These are phyloP conservation scores for Cucurbitaria berberidis DNA, from an alignment of 2,329 filamentous ascomycete genomes.

Conservation along the genomic window DNA sequence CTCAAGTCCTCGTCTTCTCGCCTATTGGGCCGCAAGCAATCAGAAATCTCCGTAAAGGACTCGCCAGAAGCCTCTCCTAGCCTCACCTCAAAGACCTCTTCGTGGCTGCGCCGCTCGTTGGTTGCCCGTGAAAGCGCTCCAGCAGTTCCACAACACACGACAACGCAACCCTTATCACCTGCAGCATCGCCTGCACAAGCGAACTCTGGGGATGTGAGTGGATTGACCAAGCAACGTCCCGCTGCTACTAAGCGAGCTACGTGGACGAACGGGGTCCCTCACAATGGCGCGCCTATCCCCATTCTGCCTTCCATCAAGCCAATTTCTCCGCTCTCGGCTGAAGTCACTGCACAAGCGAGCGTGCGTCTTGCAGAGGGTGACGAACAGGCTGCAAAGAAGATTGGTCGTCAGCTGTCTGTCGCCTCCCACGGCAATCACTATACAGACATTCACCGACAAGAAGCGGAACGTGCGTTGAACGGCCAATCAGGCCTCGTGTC, in stretches of 20 bases:
- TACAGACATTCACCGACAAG: conserved; percentile 84
- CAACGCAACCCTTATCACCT: conserved; percentile 51
- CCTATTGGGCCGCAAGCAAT: conserved; percentile 87
- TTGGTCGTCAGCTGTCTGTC: conserved; percentile 90
- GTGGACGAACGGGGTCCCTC: conserved; percentile 81
- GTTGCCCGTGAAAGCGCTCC: conserved; percentile 77
- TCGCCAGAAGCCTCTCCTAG: conserved; percentile 63
- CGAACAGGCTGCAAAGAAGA: conserved; percentile 81
- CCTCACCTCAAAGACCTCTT: conserved; percentile 77
- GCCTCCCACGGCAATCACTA: conserved; percentile 94
- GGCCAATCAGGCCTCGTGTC: conserved; percentile 78
- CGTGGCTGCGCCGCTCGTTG: conserved; percentile 95
- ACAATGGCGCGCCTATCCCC: conserved; percentile 86
- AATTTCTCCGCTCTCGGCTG: conserved; percentile 94
- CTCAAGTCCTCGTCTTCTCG: conserved; percentile 89
- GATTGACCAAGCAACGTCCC: conserved; percentile 60
- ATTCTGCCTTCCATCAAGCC: conserved; percentile 94
- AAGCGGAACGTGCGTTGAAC: conserved; percentile 88
- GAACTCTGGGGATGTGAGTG: conserved; percentile 52
- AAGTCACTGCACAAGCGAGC: conserved; percentile 87
- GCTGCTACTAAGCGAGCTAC: conserved; percentile 82
- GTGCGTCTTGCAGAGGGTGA: conserved; percentile 63
- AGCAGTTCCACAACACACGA: conserved; percentile 57
- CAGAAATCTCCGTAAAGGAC: conserved; percentile 72
- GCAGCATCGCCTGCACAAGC: conserved; percentile 52